Percentiles rank a stretch among this genome's conserved stretches.
phyloP scores from a whole-genome alignment of 1,284 basidiomycete genomes.

The Phellinidium pouzarii region DNA sequence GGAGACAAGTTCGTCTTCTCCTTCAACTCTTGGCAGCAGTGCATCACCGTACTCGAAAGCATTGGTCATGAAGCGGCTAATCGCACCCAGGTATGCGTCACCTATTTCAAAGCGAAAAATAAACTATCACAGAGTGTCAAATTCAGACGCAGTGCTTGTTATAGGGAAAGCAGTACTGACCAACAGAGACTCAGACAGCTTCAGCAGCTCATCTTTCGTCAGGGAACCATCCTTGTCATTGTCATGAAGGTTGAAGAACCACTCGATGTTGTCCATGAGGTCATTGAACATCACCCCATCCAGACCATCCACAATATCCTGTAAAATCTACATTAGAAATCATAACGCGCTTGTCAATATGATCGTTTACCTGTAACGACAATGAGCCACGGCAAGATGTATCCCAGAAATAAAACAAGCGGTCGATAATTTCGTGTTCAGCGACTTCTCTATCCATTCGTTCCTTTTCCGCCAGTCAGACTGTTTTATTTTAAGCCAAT shows the following conservation, averaged over 20 bases:
- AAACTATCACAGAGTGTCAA: slow-evolving; percentile 54
- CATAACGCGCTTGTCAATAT: slow-evolving; percentile 11
- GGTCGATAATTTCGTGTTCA: slow-evolving; percentile 77
- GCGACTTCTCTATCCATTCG: slow-evolving; percentile 73
- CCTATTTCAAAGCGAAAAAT: slow-evolving; percentile 98
- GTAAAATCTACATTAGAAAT: slow-evolving; percentile 10
- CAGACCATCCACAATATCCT: slow-evolving; percentile 89
- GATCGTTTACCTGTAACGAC: slow-evolving; percentile 63
- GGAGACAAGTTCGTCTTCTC: slow-evolving; percentile 36
- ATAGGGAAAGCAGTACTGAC: slow-evolving; percentile 38
- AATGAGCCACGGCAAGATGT: slow-evolving; percentile 70
- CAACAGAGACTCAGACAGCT: slow-evolving; percentile 89
- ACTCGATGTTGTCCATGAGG: slow-evolving; percentile 96
- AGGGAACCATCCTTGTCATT: slow-evolving; percentile 93
- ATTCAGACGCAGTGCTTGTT: not conserved
- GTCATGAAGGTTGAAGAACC: slow-evolving; percentile 97
- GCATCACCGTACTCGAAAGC: slow-evolving; percentile 96
- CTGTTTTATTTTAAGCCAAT: slow-evolving; percentile 14
- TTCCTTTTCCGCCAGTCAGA: slow-evolving; percentile 42
- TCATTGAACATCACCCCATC: slow-evolving; percentile 94
- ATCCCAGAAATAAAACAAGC: slow-evolving; percentile 92
- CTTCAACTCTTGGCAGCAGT: slow-evolving; percentile 50
- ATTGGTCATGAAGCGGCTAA: slow-evolving; percentile 94
- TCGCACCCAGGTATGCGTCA: slow-evolving; percentile 92
- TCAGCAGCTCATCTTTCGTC: slow-evolving; percentile 95